Evolutionary conservation across 768 basidiomycete genomes (phyloP), one percentile per base, ranked within the genome.

Genomic region (Kwoniella sp.): DNA sequence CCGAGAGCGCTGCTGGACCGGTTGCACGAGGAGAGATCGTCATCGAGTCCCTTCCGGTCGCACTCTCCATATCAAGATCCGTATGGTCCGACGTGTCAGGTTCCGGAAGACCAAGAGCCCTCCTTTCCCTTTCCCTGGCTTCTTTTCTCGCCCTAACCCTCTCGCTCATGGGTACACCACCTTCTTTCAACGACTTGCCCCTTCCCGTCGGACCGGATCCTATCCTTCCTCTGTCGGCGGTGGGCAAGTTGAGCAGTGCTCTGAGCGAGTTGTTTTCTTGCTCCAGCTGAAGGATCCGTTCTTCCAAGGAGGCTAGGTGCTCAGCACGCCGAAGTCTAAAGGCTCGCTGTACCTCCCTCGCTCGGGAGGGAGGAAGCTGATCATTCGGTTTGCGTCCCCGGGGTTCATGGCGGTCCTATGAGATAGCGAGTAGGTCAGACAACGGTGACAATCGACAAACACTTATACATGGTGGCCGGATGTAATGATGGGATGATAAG

Each of bases 311-410:
- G 2, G 78, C 77, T 40, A 81, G 69, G 52, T 81, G 80, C 36
- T 79, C 79, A 0, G 80, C 80, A 40, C 80, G 68, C 22, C 80
- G 69, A 0, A 79, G 75, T 57, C 80, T 65, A 58, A 81, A 81
- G 13, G 80, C 80, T 26, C 80, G 70, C 63, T 81, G 80, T 17
- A 81, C 80, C 58, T 81, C 80, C 13, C 80, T 65, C 10, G 80
- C 80, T 12, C 80, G 69, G 4, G 78, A 79, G 6, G 78, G 76
- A 19, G 78, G 79, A 15, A 80, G 71, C 12, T 76, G 69, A 50
- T 79, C 73, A 66, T 78, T 78, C 22, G 77, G 76, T 67, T 79
- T 79, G 33, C 78, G 70, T 30, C 78, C 78, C 25, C 78, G 67
- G 27, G 75, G 74, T 67, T 79, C 78, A 51, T 72, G 76, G 40